Base-by-base conservation (phyloP, 805 yeast genomes). In the Wickerhamomyces rabaulensis region DNA sequence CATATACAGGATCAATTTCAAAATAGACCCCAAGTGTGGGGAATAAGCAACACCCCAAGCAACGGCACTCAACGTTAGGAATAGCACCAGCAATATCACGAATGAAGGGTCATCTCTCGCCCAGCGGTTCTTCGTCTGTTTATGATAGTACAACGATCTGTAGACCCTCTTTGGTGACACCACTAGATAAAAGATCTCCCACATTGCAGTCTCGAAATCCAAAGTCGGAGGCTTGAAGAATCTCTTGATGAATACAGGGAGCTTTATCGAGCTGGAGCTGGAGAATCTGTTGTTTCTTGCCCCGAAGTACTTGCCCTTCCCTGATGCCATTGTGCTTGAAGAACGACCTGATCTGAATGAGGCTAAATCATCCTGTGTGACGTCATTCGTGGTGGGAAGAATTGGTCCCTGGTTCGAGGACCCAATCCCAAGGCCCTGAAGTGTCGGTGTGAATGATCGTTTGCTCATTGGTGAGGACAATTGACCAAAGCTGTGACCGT, bases 91-190 rank as follows among this genome's bases (percentile, higher is more conserved):
- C 37, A 91, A 68, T 27, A 91, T 75, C 51, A 87, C 80, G 60
- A 91, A 90, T 23, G 94, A 82, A 0, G 97, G 97, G 64, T 90
- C 97, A 64, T 91, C 97, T 52, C 97, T 74, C 1, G 95, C 82
- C 84, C 95, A 89, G 52, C 80, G 78, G 55, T 83, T 78, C 58
- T 80, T 82, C 2, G 89, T 83, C 55, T 86, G 92, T 56, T 82
- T 85, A 54, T 87, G 90, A 60, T 87, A 88, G 61, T 87, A 88
- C 49, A 88, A 76, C 19, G 90, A 78, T 52, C 87, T 76, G 69
- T 86, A 90, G 58, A 90, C 95, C 51, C 87, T 82, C 57, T 83
- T 79, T 2, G 97, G 97, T 38, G 82, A 78, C 23, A 80, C 70
- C 15, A 90, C 70, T 46, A 90, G 68, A 58, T 88, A 78, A 50